Evolutionary conservation across 768 basidiomycete species (phyloP).

Genomic region (Tephrocybe sp.): DNA sequence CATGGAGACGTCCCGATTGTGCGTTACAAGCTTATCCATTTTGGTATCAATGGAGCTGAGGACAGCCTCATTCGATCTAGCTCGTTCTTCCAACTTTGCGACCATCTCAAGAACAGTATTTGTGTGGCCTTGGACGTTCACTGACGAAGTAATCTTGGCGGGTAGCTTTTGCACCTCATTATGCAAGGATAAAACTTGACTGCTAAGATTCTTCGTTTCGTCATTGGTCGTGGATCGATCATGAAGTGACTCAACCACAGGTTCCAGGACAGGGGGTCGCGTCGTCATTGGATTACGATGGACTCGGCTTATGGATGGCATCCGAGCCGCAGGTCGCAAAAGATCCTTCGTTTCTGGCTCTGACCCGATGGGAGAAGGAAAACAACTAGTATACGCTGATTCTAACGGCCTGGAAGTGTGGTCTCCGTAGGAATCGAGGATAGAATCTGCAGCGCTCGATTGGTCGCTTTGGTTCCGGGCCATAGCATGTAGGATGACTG

Average conservation of each 20-base stretch:
- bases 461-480: constrained; percentile 8
- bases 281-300: neutral
- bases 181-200: constrained; percentile 14
- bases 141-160: constrained; percentile 7
- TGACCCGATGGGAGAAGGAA: neutral
- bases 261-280: neutral
- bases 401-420: neutral
- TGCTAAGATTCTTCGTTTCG: constrained; percentile 2
- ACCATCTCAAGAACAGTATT: constrained; percentile 9
- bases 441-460: constrained; percentile 21
- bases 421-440: constrained; percentile 24
- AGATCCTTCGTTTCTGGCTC: neutral
- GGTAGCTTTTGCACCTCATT: constrained; percentile 13
- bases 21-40: neutral
- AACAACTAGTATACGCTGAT: neutral
- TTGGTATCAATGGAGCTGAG: constrained; percentile 8
- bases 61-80: constrained; percentile 4
- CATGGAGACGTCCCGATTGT: neutral
- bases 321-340: neutral
- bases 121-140: constrained; percentile 1
- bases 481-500: constrained; percentile 1
- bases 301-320: neutral
- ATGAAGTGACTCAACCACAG: constrained; percentile 11
- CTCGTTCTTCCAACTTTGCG: constrained; percentile 14
- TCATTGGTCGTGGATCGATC: constrained; percentile 8